Conservation (phyloP, 176 grass and related monocot species). For the Puccinellia tenuiflora region DNA sequence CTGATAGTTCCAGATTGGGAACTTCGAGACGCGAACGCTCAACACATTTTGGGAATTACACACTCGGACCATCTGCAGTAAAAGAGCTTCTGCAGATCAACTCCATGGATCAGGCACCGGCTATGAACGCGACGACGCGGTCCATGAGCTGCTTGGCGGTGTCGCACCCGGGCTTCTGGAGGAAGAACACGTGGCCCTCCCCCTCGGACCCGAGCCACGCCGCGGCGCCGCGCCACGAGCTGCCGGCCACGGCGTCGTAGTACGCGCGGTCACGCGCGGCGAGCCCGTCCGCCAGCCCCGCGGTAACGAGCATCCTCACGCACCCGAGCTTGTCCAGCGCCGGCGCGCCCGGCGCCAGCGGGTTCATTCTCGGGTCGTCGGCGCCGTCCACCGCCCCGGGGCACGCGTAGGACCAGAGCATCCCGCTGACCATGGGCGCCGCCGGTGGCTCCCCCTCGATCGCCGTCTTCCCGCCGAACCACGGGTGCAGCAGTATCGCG, state of each 20-base stretch:
- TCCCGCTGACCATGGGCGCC: not conserved
- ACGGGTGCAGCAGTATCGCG: slow-evolving; percentile 47
- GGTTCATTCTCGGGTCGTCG: slow-evolving; percentile 49
- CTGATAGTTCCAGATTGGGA: too few relatives aligned
- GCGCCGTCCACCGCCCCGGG: slow-evolving; percentile 26
- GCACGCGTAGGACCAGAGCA: slow-evolving; percentile 53
- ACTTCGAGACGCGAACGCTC: too few relatives aligned
- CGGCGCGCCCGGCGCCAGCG: slow-evolving; percentile 17
- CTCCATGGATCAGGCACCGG: not conserved
- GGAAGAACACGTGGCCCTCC: slow-evolving; percentile 46
- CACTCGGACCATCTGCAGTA: too few relatives aligned
- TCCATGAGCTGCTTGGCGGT: slow-evolving; percentile 27
- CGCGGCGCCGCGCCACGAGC: slow-evolving; percentile 40
- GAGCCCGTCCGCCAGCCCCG: slow-evolving; percentile 26
- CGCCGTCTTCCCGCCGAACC: slow-evolving; percentile 23
- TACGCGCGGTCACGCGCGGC: slow-evolving; percentile 29
- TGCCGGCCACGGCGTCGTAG: slow-evolving; percentile 28
- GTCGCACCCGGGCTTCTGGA: slow-evolving; percentile 25
- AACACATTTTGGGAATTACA: too few relatives aligned
- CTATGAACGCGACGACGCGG: slow-evolving; percentile 22
- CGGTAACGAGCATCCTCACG: slow-evolving; percentile 36
- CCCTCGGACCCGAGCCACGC: slow-evolving; percentile 40
- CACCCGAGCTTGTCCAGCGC: slow-evolving; percentile 32
- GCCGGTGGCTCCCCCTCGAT: slow-evolving; percentile 19
- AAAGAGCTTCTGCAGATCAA: too few relatives aligned